phyloP scores from a whole-genome alignment of 139 green algal genomes.

The Pleodorina starrii region DNA sequence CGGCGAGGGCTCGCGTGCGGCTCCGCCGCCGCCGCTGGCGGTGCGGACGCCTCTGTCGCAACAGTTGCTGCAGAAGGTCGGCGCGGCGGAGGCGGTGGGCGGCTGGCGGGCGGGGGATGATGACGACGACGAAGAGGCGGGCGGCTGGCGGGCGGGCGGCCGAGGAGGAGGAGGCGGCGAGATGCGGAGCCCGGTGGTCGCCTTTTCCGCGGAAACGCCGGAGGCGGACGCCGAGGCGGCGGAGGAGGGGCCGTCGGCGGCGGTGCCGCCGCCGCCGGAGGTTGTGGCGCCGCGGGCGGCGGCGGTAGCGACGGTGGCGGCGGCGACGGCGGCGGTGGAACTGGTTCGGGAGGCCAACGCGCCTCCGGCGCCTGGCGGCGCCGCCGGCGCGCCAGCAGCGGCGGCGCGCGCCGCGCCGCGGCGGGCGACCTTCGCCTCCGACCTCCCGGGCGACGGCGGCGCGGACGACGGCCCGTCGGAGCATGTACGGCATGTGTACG shows the following conservation, averaged over 20 bases:
- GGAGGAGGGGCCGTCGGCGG: not conserved
- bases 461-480: not conserved
- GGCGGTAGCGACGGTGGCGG: not conserved
- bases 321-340: too few species aligned
- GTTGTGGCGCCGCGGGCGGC: not conserved
- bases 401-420: not conserved
- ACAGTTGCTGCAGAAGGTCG: too few species aligned
- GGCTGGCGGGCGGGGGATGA: not conserved
- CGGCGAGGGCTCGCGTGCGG: not conserved
- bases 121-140: not conserved
- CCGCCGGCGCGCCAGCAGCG: not conserved
- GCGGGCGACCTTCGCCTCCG: not conserved
- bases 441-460: not conserved
- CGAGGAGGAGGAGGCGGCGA: too few species aligned
- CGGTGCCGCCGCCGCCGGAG: not conserved
- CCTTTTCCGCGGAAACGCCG: not conserved
- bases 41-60: not conserved
- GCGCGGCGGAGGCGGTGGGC: not conserved
- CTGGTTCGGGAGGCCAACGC: not conserved
- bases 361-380: not conserved
- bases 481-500: not conserved
- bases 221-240: not conserved
- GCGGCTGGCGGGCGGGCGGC: not conserved
- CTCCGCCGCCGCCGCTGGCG: not conserved
- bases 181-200: not conserved